Conservation (phyloP, 1,284 basidiomycete species). For the Microbotryum scabiosae region DNA sequence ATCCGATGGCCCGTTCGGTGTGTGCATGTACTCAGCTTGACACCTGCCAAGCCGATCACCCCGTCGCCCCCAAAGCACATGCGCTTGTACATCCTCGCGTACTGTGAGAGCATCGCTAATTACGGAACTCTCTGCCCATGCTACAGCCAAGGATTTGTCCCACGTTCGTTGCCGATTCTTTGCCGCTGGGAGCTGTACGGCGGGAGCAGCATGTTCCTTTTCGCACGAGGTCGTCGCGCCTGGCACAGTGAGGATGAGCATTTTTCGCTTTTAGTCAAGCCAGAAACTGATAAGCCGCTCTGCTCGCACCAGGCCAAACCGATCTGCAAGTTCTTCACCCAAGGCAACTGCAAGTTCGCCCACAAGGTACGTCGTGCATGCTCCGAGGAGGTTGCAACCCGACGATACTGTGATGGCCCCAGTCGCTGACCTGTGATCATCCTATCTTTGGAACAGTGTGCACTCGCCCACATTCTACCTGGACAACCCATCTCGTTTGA, state of each 20-base stretch:
- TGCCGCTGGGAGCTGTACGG: slow-evolving; percentile 71
- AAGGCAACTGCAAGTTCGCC: slow-evolving; percentile 92
- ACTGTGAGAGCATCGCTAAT: too few species aligned
- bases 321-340: slow-evolving; percentile 79
- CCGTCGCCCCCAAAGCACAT: too few species aligned
- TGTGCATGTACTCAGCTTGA: too few species aligned
- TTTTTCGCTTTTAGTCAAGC: not conserved
- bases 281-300: not conserved
- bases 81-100: too few species aligned
- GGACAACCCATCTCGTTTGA: slow-evolving; percentile 93
- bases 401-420: not conserved
- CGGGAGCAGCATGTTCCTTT: slow-evolving; percentile 61
- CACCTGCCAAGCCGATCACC: too few species aligned
- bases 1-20: not conserved
- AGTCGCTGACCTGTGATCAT: not conserved
- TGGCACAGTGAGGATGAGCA: slow-evolving; percentile 30
- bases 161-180: slow-evolving; percentile 99
- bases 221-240: slow-evolving; percentile 55
- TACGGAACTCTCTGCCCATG: too few species aligned
- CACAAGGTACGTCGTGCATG: slow-evolving; percentile 57
- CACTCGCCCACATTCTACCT: slow-evolving; percentile 83
- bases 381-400: not conserved
- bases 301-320: slow-evolving; percentile 61
- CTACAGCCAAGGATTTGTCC: slow-evolving; percentile 70
- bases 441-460: slow-evolving; percentile 40